Evolutionary conservation across 345 rosid genomes (phyloP).

Genomic region (Syzygium aromaticum): DNA sequence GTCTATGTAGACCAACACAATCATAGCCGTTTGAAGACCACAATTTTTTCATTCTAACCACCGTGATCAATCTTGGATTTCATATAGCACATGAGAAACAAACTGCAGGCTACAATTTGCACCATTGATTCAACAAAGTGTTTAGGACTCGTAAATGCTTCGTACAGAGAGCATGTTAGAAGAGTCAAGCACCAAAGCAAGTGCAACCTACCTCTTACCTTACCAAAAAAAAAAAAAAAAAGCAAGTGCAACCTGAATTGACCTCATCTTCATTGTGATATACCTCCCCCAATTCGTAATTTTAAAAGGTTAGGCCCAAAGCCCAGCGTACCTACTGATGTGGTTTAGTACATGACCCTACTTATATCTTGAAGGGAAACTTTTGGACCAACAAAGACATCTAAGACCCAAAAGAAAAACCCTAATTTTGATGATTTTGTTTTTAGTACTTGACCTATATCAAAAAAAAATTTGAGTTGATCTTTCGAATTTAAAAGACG

Average conservation of each 20-base stretch:
- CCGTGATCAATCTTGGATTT: not conserved
- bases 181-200: not conserved
- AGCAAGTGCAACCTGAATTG: too few species aligned
- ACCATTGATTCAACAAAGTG: not conserved
- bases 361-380: not conserved
- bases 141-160: not conserved
- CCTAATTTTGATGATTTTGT: not conserved
- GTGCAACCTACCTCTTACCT: too few species aligned
- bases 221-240: too few species aligned
- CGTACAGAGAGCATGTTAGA: not conserved
- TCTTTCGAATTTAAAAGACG: not conserved
- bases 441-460: not conserved
- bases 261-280: not conserved
- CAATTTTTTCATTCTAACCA: not conserved
- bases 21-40: not conserved
- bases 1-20: not conserved
- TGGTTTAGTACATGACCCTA: not conserved
- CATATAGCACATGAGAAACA: not conserved
- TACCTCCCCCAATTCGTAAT: not conserved
- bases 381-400: not conserved
- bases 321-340: rapidly evolving
- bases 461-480: not conserved
- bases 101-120: not conserved
- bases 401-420: not conserved
- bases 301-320: not conserved